These are phyloP conservation scores for Malassezia brasiliensis DNA, from an alignment of 1,284 basidiomycete genomes.

Conservation along the genomic window DNA sequence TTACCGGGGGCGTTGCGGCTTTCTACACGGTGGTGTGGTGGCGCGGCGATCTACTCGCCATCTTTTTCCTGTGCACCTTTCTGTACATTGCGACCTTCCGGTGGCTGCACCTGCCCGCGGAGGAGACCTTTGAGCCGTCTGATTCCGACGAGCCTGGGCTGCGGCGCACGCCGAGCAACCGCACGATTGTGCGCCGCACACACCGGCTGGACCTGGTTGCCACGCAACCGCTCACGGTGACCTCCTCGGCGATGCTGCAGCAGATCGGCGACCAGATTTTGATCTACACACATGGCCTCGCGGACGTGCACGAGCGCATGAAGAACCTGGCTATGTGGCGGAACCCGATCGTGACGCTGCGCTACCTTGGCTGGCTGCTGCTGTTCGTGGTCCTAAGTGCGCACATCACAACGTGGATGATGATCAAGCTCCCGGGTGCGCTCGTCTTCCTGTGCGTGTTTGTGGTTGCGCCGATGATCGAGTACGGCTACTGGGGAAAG, in stretches of 20 bases:
- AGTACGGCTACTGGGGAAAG: slow-evolving; percentile 18
- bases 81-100: slow-evolving; percentile 20
- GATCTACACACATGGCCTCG: slow-evolving; percentile 14
- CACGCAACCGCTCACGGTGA: slow-evolving; percentile 3
- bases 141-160: neutral
- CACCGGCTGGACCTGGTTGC: neutral
- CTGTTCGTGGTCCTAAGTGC: slow-evolving; percentile 15
- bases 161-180: neutral
- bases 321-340: slow-evolving; percentile 26
- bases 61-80: slow-evolving; percentile 14
- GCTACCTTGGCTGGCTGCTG: slow-evolving; percentile 17
- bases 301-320: slow-evolving; percentile 23
- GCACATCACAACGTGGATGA: slow-evolving; percentile 16
- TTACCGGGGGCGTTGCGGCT: slow-evolving; percentile 4
- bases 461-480: slow-evolving; percentile 21
- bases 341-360: slow-evolving; percentile 17
- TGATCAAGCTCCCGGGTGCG: slow-evolving; percentile 16
- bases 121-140: neutral
- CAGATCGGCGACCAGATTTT: slow-evolving; percentile 17
- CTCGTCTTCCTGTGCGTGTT: slow-evolving; percentile 19
- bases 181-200: neutral
- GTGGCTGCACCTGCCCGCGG: slow-evolving; percentile 7
- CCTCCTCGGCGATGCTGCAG: slow-evolving; percentile 6
- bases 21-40: slow-evolving; percentile 23
- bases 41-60: slow-evolving; percentile 21